phyloP scores from a whole-genome alignment of 371 early-diverging fungal genomes.

The Haplosporangium sp. region DNA sequence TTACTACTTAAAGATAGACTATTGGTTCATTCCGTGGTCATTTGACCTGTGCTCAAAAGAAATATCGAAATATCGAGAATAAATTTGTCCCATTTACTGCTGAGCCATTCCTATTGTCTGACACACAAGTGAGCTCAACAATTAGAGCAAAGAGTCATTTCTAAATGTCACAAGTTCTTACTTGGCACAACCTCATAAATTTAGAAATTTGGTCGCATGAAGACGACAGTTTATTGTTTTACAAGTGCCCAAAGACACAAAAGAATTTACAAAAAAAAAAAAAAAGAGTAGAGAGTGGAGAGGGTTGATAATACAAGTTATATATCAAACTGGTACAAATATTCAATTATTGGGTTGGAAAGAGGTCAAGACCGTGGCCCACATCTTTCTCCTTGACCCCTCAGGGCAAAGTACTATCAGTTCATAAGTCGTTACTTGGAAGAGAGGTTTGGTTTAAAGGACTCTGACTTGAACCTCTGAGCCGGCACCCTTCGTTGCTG shows the following conservation, averaged over 20 bases:
- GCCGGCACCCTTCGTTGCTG: conserved; percentile 25
- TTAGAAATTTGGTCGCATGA: not conserved
- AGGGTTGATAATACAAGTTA: not conserved
- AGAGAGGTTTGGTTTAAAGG: conserved; percentile 2
- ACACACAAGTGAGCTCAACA: too few species aligned
- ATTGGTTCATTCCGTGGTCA: not conserved
- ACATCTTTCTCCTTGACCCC: too few species aligned
- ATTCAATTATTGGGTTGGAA: not conserved
- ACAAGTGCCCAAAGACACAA: not conserved
- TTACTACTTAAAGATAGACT: not conserved
- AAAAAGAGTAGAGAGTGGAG: not conserved
- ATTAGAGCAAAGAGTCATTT: too few species aligned
- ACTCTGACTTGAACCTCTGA: conserved; percentile 25
- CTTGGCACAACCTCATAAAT: not conserved
- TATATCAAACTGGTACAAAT: not conserved
- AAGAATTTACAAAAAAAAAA: not conserved
- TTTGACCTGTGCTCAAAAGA: conserved; percentile 4
- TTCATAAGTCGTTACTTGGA: not conserved
- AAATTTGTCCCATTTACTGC: too few species aligned
- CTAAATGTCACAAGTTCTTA: too few species aligned
- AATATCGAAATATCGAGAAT: not conserved
- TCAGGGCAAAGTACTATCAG: too few species aligned
- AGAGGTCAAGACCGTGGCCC: too few species aligned
- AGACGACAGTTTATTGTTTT: conserved; percentile 3
- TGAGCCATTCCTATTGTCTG: too few species aligned